Evolutionary conservation across 176 grass and related monocot species (phyloP).

Genomic region (Tillandsia leiboldiana): DNA sequence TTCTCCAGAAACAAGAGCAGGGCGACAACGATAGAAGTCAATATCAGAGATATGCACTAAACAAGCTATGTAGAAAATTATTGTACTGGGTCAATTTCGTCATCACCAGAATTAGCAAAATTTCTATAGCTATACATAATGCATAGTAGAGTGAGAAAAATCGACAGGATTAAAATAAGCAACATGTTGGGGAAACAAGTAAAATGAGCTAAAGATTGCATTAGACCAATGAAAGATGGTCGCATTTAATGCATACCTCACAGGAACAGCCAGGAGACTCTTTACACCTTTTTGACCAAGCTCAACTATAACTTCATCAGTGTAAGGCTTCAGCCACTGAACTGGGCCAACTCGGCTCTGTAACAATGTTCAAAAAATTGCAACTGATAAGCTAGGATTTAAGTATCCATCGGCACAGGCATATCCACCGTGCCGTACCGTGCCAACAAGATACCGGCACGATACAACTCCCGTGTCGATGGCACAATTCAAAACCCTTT

Average conservation of each 20-base stretch:
- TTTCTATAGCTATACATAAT: neutral
- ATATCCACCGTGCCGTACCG: too few relatives aligned
- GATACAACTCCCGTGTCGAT: too few relatives aligned
- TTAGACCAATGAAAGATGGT: neutral
- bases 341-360: conserved; percentile 92
- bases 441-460: too few relatives aligned
- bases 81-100: neutral
- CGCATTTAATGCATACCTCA: conserved; percentile 49
- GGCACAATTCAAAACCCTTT: too few relatives aligned
- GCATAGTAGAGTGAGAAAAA: neutral
- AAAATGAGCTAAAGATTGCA: neutral
- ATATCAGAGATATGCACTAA: too few relatives aligned
- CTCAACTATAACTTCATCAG: conserved; percentile 80
- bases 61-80: conserved; percentile 2
- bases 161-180: too few relatives aligned
- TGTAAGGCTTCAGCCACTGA: conserved; percentile 98
- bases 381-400: neutral
- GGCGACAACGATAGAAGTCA: too few relatives aligned
- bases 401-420: too few relatives aligned
- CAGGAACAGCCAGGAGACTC: conserved; percentile 85
- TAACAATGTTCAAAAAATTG: conserved; percentile 20
- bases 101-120: too few relatives aligned
- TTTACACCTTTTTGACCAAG: conserved; percentile 85
- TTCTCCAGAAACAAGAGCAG: too few relatives aligned
- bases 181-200: neutral